Percentiles rank a stretch among this genome's conserved stretches.
phyloP scores from a whole-genome alignment of 2,329 filamentous ascomycete species.

The Fusarium sp. region DNA sequence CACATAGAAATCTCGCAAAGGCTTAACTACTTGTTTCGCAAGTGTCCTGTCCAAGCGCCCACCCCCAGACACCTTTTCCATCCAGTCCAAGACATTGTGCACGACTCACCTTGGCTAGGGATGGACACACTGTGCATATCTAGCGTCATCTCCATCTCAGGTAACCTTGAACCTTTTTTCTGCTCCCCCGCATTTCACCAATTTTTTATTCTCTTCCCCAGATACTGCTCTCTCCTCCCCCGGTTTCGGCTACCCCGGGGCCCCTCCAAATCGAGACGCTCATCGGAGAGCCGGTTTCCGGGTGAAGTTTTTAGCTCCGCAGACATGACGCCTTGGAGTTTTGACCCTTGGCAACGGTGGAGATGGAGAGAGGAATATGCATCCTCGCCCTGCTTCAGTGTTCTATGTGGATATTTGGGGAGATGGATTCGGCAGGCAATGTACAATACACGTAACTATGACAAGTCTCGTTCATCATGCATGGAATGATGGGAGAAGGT shows the following conservation, averaged over 20 bases:
- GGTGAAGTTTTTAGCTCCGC: background rate
- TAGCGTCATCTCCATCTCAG: slow-evolving; percentile 22
- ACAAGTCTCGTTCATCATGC: slow-evolving; percentile 8
- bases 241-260: slow-evolving; percentile 30
- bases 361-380: slow-evolving; percentile 2
- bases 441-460: background rate
- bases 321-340: background rate
- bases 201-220: slow-evolving; percentile 12
- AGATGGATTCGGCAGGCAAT: background rate
- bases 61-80: background rate
- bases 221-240: slow-evolving; percentile 1
- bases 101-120: slow-evolving; percentile 24
- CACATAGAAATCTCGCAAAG: slow-evolving; percentile 17
- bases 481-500: slow-evolving; percentile 18
- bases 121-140: slow-evolving; percentile 34
- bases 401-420: background rate
- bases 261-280: slow-evolving; percentile 19
- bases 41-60: background rate
- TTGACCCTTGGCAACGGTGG: background rate
- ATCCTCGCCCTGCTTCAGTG: background rate
- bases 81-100: background rate
- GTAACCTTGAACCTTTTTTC: background rate
- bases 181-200: slow-evolving; percentile 11
- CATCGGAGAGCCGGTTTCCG: slow-evolving; percentile 17
- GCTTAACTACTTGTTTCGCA: background rate